Evolutionary conservation across 2,329 filamentous ascomycete genomes (phyloP).

Genomic region (Aspergillus sp.): DNA sequence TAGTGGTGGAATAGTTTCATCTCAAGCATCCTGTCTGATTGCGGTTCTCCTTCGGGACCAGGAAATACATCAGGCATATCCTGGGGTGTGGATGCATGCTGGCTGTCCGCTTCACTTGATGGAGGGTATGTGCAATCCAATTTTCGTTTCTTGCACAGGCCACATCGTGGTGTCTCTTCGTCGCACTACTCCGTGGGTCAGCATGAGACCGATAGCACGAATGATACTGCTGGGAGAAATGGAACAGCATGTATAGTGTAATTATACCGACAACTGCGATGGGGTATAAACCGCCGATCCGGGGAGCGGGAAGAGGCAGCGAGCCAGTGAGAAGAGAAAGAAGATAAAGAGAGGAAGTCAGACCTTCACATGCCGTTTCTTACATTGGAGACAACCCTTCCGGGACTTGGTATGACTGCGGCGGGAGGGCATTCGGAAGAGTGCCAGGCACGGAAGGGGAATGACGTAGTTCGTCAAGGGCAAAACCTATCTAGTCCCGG

Average conservation of each 20-base stretch:
- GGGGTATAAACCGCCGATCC: background rate
- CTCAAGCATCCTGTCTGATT: conserved; percentile 34
- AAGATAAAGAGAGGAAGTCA: conserved; percentile 2
- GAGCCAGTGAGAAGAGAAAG: background rate
- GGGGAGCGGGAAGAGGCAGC: background rate
- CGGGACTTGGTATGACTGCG: conserved; percentile 44
- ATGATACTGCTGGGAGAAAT: background rate
- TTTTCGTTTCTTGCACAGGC: conserved; percentile 40
- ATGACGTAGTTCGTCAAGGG: background rate
- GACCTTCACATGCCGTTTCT: conserved; percentile 44
- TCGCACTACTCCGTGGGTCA: conserved; percentile 34
- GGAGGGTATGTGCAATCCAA: conserved; percentile 40
- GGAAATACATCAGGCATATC: conserved; percentile 20
- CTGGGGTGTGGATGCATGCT: conserved; percentile 24
- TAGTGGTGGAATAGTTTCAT: conserved; percentile 44
- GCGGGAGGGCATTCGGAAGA: conserved; percentile 31
- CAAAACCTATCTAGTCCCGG: background rate
- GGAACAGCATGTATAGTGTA: background rate
- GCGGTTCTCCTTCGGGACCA: conserved; percentile 13
- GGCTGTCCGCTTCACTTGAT: conserved; percentile 28
- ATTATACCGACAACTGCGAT: background rate
- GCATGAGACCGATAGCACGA: background rate
- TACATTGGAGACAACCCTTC: conserved; percentile 44
- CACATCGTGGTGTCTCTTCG: conserved; percentile 39
- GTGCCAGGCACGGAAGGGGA: background rate